Percentiles rank a stretch among this genome's conserved stretches.
phyloP scores from a whole-genome alignment of 2,329 filamentous ascomycete genomes.

The Calonectria pauciramosa region DNA sequence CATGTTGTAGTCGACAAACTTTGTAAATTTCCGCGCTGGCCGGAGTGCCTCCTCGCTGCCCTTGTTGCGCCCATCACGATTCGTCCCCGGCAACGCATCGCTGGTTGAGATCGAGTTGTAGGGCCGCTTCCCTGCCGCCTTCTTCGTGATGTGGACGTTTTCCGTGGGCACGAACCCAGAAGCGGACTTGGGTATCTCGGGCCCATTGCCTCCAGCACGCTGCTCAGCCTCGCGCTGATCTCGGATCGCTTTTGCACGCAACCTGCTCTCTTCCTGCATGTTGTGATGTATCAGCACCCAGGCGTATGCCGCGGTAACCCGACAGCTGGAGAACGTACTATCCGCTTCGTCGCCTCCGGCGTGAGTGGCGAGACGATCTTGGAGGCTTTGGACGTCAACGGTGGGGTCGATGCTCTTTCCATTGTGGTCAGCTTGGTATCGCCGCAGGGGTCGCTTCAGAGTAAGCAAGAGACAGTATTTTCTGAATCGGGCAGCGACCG shows the following conservation, averaged over 20 bases:
- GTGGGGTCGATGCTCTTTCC: constrained; percentile 64
- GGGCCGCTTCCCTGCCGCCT: constrained; percentile 74
- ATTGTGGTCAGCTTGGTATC: constrained; percentile 48
- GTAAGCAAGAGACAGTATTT: neutral
- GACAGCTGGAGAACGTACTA: constrained; percentile 56
- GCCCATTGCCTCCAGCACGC: constrained; percentile 58
- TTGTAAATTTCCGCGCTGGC: constrained; percentile 88
- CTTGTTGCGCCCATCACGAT: constrained; percentile 75
- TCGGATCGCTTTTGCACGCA: constrained; percentile 89
- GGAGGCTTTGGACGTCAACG: constrained; percentile 49
- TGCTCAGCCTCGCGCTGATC: constrained; percentile 78
- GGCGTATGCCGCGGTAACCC: fast-evolving
- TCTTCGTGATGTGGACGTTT: constrained; percentile 68
- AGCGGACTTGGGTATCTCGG: constrained; percentile 63
- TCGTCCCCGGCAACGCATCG: constrained; percentile 66
- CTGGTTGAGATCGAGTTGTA: constrained; percentile 71
- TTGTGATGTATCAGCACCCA: constrained; percentile 15
- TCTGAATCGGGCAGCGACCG: neutral
- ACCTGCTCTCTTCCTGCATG: constrained; percentile 83
- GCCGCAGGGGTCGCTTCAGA: neutral
- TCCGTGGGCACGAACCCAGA: constrained; percentile 81
- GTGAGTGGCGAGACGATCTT: constrained; percentile 62
- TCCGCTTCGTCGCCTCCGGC: constrained; percentile 67
- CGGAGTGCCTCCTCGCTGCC: constrained; percentile 69
- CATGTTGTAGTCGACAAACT: constrained; percentile 98